Base-by-base conservation (phyloP, 495 filamentous ascomycete species). In the Glarea lozoyensis region DNA sequence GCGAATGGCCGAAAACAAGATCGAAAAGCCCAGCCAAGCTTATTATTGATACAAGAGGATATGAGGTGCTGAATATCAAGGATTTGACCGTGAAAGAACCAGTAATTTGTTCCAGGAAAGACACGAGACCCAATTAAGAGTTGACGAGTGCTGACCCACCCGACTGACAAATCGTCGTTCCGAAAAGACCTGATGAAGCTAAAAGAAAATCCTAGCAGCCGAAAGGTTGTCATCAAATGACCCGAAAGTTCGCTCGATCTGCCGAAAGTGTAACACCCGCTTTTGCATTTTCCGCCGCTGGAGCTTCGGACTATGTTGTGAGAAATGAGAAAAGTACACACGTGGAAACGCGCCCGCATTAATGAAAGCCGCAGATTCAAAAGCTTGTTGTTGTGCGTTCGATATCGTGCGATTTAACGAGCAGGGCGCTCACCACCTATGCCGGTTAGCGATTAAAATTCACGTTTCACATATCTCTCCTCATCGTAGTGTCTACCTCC, bases 401-500 rank as follows among this genome's bases (percentile, higher is more conserved):
- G 49, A 42, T 49, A 54, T 47, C 43, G 46, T 50, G 42, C 35
- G 46, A 22, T 53, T 57, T 57, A 54, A 58, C 55, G 55, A 50
- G 51, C 48, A 48, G 55, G 51, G 45, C 51, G 55, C 51, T 54
- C 55, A 45, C 47, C 43, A 51, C 51, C 55, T 58, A 34, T 29
- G 23, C 21, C 15, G 21, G 49, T 58, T 31, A 58, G 55, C 52
- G 38, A 52, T 57, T 45, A 57, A 51, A 42, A 54, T 35, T 52
- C 51, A 42, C 55, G 55, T 46, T 48, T 50, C 43, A 42, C 43
- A 36, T 31, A 39, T 50, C 51, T 49, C 40, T 54, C 62, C 46
- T 76, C 73, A 54, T 76, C 73, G 53, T 73, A 71, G 49, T 69
- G 61, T 53, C 62, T 55, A 63, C 70, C 65, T 58, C 65, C 66